phyloP scores from a whole-genome alignment of 2,329 filamentous ascomycete species.

The Arthrobotrys entomopaga region DNA sequence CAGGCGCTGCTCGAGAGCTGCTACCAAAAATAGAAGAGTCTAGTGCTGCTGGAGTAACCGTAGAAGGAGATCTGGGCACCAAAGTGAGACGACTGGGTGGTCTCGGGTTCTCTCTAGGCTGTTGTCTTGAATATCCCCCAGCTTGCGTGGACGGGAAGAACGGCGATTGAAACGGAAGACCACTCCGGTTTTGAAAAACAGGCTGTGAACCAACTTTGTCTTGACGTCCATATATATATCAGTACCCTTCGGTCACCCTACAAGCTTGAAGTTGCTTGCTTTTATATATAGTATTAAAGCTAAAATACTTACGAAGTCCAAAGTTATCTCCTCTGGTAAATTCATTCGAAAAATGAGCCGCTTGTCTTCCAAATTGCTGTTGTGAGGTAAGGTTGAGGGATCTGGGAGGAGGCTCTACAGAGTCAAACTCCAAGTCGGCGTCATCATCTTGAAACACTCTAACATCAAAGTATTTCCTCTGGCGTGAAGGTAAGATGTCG shows the following conservation, averaged over 20 bases:
- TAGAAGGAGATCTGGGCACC: conserved; percentile 22
- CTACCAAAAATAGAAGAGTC: conserved; percentile 13
- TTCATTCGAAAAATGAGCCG: not conserved
- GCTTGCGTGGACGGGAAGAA: conserved; percentile 23
- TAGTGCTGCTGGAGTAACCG: not conserved
- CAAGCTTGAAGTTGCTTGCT: not conserved
- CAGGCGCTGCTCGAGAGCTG: not conserved
- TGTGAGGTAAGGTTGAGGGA: not conserved
- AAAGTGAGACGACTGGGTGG: conserved; percentile 30
- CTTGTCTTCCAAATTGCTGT: conserved; percentile 17
- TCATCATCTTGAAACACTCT: conserved; percentile 33
- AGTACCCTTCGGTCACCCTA: too few relatives aligned
- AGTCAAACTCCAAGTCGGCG: conserved; percentile 29
- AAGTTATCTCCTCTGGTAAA: not conserved
- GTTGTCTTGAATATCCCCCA: conserved; percentile 1
- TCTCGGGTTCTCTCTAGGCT: conserved; percentile 18
- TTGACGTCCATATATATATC: too few relatives aligned
- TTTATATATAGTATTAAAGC: not conserved
- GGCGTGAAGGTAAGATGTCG: not conserved
- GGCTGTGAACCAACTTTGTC: too few relatives aligned
- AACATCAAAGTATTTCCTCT: conserved; percentile 27
- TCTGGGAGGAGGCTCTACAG: conserved; percentile 28
- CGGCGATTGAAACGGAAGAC: conserved; percentile 22
- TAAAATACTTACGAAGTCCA: not conserved
- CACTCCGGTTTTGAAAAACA: not conserved